Evolutionary conservation across 2,329 filamentous ascomycete genomes (phyloP).

Genomic region (Aureobasidium namibiae): DNA sequence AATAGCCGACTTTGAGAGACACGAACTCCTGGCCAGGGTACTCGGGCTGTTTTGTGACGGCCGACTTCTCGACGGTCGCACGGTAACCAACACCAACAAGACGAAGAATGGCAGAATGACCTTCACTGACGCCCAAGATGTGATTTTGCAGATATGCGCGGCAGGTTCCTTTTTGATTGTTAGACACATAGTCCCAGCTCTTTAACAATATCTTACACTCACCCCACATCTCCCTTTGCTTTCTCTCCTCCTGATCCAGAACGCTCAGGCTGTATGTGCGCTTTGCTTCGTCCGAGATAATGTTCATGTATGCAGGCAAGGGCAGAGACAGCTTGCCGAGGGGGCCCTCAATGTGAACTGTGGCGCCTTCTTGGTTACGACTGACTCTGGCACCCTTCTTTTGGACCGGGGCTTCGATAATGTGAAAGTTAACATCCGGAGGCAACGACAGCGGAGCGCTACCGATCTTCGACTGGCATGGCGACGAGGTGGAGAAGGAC

Average conservation of each 20-base stretch:
- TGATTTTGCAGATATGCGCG: slow-evolving; percentile 86
- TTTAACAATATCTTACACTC: slow-evolving; percentile 23
- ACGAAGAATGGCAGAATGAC: slow-evolving; percentile 85
- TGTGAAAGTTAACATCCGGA: slow-evolving; percentile 67
- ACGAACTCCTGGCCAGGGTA: slow-evolving; percentile 83
- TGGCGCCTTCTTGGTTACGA: slow-evolving; percentile 54
- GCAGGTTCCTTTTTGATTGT: slow-evolving; percentile 59
- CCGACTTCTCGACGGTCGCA: slow-evolving; percentile 72
- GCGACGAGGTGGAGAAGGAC: slow-evolving; percentile 65
- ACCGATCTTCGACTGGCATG: slow-evolving; percentile 73
- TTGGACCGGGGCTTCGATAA: slow-evolving; percentile 53
- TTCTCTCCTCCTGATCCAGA: slow-evolving; percentile 56
- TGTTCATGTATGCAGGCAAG: slow-evolving; percentile 68
- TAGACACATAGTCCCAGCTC: slow-evolving; percentile 13
- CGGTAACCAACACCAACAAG: slow-evolving; percentile 94
- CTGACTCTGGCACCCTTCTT: slow-evolving; percentile 51
- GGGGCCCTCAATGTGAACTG: slow-evolving; percentile 70
- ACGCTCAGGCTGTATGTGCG: slow-evolving; percentile 63
- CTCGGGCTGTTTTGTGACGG: slow-evolving; percentile 55
- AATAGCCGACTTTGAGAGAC: slow-evolving; percentile 90
- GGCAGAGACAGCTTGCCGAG: slow-evolving; percentile 69
- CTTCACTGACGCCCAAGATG: slow-evolving; percentile 90
- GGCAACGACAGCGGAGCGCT: slow-evolving; percentile 72
- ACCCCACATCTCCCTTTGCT: slow-evolving; percentile 98
- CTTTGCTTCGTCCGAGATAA: slow-evolving; percentile 57